Evolutionary conservation across 495 filamentous ascomycete species (phyloP), one percentile per base, ranked within the genome.

Genomic region (Schizothecium vesticola): DNA sequence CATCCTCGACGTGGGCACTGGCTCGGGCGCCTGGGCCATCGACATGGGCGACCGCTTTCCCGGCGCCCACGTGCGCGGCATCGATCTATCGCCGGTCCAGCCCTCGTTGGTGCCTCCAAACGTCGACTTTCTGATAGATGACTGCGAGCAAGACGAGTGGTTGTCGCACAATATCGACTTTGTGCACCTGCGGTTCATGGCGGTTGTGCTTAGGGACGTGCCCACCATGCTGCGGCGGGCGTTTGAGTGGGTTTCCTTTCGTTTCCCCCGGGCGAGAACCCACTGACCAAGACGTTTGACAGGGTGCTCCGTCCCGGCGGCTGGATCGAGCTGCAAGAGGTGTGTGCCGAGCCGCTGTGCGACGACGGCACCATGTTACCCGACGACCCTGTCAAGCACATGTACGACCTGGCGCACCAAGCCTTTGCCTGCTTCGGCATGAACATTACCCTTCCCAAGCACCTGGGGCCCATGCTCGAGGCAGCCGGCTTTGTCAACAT

Each of bases 401-500:
- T 80, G 68, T 70, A 73, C 33, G 63, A 73, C 2, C 69, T 74
- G 7, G 62, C 75, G 3, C 74, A 70, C 66, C 67, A 77, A 16
- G 78, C 75, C n/a, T 70, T 79, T 25, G 31, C 63, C 28, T 67
- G 66, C 29, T 74, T 78, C 28, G 75, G 77, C 74, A 79, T 83
- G 36, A 78, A 84, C 60, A 66, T 86, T 3, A 78, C 81, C n/a
- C 74, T 83, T 25, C 86, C 65, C 79, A 83, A 60, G 68, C 80
- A 56, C 77, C 84, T 68, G 74, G 80, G 22, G 76, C 85, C 60
- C 77, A 80, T 9, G 76, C 82, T 72, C 77, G 79, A 23, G 72
- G 83, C 86, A 26, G 78, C 85, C 0, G 88, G 89, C 0, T 92
- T 89, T 67, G 79, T 82, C 8, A 84, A 89, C 70, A 80, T 90